phyloP scores from a whole-genome alignment of 345 rosid genomes.

The Erodium maritimum region DNA sequence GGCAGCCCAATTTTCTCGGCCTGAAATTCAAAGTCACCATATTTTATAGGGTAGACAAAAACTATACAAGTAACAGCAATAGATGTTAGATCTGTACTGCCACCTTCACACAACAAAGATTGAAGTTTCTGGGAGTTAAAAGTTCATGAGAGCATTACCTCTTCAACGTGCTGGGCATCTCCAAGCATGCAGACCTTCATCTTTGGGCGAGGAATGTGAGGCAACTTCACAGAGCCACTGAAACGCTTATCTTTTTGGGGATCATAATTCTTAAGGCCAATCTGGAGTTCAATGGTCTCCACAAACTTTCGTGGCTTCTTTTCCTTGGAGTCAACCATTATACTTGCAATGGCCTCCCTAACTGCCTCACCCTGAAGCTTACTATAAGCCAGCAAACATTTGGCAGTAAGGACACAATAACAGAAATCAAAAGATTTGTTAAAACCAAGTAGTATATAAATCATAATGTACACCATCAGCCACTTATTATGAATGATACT shows the following conservation, averaged over 20 bases:
- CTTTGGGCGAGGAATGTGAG: slow-evolving; percentile 53
- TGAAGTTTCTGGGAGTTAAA: too few relatives aligned
- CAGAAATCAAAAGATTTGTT: too few relatives aligned
- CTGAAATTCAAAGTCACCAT: slow-evolving; percentile 14
- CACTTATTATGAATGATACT: too few relatives aligned
- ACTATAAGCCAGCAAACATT: slow-evolving; percentile 17
- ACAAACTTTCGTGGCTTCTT: slow-evolving; percentile 46
- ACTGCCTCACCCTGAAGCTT: slow-evolving; percentile 61
- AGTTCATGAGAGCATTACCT: slow-evolving; percentile 14
- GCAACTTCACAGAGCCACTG: slow-evolving; percentile 58
- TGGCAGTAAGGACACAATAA: too few relatives aligned
- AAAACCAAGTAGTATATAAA: too few relatives aligned
- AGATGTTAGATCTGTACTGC: too few relatives aligned
- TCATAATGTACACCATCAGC: too few relatives aligned
- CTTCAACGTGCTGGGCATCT: slow-evolving; percentile 60
- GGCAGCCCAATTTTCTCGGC: slow-evolving; percentile 62
- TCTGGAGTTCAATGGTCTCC: slow-evolving; percentile 75
- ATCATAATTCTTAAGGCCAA: slow-evolving; percentile 68
- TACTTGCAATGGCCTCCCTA: slow-evolving; percentile 46
- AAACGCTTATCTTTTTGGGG: slow-evolving; percentile 67
- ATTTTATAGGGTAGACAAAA: too few relatives aligned
- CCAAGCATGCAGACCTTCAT: slow-evolving; percentile 69
- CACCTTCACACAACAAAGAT: too few relatives aligned
- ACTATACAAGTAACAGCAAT: too few relatives aligned
- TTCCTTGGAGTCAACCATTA: slow-evolving; percentile 27